Base-by-base conservation (phyloP, 257 asterid species). In the Solanum microdontum region DNA sequence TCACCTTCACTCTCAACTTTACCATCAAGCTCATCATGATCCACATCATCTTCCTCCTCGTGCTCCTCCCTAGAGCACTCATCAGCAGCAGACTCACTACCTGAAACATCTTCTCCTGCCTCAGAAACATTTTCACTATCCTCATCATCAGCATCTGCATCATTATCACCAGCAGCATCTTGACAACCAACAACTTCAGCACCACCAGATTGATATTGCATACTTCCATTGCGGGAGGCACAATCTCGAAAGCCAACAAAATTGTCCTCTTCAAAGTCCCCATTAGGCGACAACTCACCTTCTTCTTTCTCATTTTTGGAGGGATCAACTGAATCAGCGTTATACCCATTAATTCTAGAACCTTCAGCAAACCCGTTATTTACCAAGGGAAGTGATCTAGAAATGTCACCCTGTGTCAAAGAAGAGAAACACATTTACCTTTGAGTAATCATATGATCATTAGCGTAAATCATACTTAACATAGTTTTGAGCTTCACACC, bases 121-220 rank as follows among this genome's bases (percentile, higher is more conserved):
- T 83, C 89, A 4, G 90, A 86, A 64, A n/a, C 88, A 88, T 82
- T 88, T 84, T 74, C 91, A 55, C 86, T 87, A 74, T 86, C 80
- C 66, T 68, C 88, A 55, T 84, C 88, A 10, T 72, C 89, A 58
- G 66, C 88, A 80, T 82, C 90, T 87, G 23, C 51, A 85, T 82
- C 76, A 34, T 94, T 95, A 89, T 93, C 98, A 86, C 94, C 98
- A 19, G 93, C 93, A 85, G 90, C 93, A 92, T 93, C 98, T 83
- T 85, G 93, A 91, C 91, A 85, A 87, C 85, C 58, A 77, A 86
- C 87, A 89, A 90, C 97, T 84, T 92, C 92, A 17, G 87, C 94
- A 82, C 83, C 90, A 28, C 89, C 92, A 85, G 90, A 89, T 88
- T 91, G 95, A 82, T 91, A 91, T 87, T 92, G 95, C 87, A 91